A percentile compares a stretch with the other conserved stretches of the same genome.
Conservation (phyloP, 2,329 filamentous ascomycete genomes). For the Fusarium oligoseptatum region DNA sequence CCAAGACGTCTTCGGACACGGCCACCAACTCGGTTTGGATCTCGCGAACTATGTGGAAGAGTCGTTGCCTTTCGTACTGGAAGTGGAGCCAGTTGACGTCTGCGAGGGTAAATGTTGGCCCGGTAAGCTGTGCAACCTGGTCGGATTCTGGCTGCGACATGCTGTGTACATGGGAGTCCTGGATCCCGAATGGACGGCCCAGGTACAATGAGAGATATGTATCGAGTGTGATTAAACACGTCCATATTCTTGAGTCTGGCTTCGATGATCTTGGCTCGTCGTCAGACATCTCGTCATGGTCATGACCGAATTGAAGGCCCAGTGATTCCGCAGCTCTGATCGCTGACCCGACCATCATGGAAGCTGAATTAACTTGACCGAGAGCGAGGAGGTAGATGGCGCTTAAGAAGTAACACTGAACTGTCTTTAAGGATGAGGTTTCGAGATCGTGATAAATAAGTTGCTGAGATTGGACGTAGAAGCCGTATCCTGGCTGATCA, state of each 20-base stretch:
- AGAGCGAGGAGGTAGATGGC: constrained; percentile 56
- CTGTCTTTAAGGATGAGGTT: constrained; percentile 57
- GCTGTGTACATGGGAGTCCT: neutral
- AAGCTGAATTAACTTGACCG: constrained; percentile 34
- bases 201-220: constrained; percentile 35
- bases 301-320: constrained; percentile 27
- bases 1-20: constrained; percentile 31
- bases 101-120: constrained; percentile 35
- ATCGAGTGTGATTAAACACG: constrained; percentile 38
- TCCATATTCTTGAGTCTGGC: constrained; percentile 28
- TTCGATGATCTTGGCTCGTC: neutral
- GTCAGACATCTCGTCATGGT: neutral
- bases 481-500: constrained; percentile 56
- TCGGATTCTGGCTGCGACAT: constrained; percentile 19
- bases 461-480: constrained; percentile 60
- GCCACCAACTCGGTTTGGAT: constrained; percentile 32
- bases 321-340: constrained; percentile 34
- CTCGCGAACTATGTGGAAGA: constrained; percentile 34
- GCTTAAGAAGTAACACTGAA: constrained; percentile 62
- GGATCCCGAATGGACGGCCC: constrained; percentile 35
- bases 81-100: constrained; percentile 43
- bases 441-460: constrained; percentile 58
- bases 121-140: constrained; percentile 15
- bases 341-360: constrained; percentile 31
- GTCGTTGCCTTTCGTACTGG: constrained; percentile 30